phyloP scores from a whole-genome alignment of 441 rosid genomes.

The Gossypium lobatum region DNA sequence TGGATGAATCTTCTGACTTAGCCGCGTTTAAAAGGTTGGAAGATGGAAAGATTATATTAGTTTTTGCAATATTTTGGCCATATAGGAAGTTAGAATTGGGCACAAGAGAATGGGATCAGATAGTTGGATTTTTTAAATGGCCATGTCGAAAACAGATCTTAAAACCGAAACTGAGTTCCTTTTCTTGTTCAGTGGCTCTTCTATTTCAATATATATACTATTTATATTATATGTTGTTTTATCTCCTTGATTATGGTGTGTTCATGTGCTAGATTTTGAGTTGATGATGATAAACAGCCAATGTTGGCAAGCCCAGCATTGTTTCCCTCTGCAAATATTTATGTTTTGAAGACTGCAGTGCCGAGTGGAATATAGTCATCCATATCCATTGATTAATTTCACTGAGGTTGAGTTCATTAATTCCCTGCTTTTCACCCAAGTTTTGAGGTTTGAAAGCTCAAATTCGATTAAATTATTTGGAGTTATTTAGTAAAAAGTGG shows the following conservation, averaged over 20 bases:
- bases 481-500: too few relatives aligned
- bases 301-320: too few relatives aligned
- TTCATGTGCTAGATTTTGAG: neutral
- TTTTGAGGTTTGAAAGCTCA: too few relatives aligned
- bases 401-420: too few relatives aligned
- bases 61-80: constrained; percentile 4
- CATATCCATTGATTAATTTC: too few relatives aligned
- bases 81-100: constrained; percentile 10
- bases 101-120: constrained; percentile 4
- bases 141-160: constrained; percentile 12
- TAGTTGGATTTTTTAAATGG: constrained; percentile 13
- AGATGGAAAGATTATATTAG: neutral
- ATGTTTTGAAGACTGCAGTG: too few relatives aligned
- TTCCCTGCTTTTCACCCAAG: too few relatives aligned
- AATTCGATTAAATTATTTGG: too few relatives aligned
- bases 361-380: too few relatives aligned
- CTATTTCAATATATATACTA: neutral
- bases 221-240: neutral
- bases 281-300: neutral
- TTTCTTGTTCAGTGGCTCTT: neutral
- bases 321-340: too few relatives aligned
- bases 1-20: constrained; percentile 14
- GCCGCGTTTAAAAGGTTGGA: neutral
- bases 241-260: neutral
- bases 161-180: constrained; percentile 13